These are phyloP conservation scores for Geoglossum cookeanum DNA, from an alignment of 2,329 filamentous ascomycete genomes.

Conservation along the genomic window DNA sequence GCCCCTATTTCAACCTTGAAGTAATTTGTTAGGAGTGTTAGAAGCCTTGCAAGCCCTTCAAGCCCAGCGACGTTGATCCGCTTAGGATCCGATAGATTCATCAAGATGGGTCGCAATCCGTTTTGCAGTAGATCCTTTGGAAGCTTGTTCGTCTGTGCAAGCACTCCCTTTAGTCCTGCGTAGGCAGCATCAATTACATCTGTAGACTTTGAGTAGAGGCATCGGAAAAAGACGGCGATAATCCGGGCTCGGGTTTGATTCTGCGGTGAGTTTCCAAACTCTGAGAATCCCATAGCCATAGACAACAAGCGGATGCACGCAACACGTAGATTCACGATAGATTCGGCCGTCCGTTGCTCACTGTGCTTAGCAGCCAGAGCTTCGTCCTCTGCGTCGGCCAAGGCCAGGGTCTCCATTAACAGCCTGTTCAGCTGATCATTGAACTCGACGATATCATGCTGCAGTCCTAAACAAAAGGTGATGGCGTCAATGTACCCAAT, in stretches of 20 bases:
- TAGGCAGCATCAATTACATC: constrained; percentile 91
- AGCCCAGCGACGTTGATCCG: constrained; percentile 74
- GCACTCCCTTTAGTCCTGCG: constrained; percentile 67
- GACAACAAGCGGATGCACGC: constrained; percentile 86
- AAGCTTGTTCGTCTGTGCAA: constrained; percentile 75
- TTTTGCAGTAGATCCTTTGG: constrained; percentile 92
- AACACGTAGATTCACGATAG: constrained; percentile 78
- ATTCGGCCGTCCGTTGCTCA: constrained; percentile 88
- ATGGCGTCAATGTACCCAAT: constrained; percentile 98
- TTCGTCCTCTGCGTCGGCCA: constrained; percentile 90
- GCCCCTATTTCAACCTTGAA: constrained; percentile 98
- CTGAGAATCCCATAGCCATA: constrained; percentile 81
- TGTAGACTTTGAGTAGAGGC: constrained; percentile 77
- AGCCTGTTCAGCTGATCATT: constrained; percentile 81
- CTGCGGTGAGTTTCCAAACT: constrained; percentile 61
- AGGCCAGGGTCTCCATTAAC: constrained; percentile 78
- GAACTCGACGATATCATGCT: constrained; percentile 75
- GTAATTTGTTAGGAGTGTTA: constrained; percentile 89
- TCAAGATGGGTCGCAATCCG: constrained; percentile 82
- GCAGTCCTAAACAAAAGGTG: constrained; percentile 80
- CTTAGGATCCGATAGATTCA: constrained; percentile 87
- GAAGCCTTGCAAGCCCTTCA: constrained; percentile 71
- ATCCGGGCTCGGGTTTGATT: constrained; percentile 48
- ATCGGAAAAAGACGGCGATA: constrained; percentile 95
- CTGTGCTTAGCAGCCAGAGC: constrained; percentile 78